Evolutionary conservation across 306 rosid species (phyloP).

Genomic region (Vigna reflexopilosa): DNA sequence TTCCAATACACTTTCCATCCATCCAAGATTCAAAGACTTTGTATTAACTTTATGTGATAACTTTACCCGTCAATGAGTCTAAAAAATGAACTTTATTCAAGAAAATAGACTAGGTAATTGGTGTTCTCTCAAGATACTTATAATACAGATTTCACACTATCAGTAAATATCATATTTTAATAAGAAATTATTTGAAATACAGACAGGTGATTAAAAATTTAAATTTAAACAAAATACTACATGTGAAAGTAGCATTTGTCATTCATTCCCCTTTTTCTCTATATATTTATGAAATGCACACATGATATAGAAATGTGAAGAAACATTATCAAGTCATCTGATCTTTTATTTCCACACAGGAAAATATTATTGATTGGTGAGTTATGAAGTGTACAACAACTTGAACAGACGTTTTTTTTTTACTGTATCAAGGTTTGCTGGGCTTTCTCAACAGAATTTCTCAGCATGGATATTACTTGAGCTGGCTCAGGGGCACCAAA

Average conservation of each 20-base stretch:
- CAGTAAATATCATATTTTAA: neutral
- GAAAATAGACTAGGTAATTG: neutral
- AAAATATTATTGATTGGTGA: constrained; percentile 22
- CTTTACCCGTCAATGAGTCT: neutral
- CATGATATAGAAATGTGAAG: neutral
- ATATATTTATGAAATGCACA: constrained; percentile 28
- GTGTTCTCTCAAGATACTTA: no score
- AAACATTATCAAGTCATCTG: constrained; percentile 29
- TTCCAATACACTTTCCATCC: neutral
- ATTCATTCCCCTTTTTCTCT: constrained; percentile 9
- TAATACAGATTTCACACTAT: no score
- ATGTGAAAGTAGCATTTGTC: neutral
- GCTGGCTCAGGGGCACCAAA: constrained; percentile 91
- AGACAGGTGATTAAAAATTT: constrained; percentile 3
- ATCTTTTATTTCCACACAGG: constrained; percentile 37
- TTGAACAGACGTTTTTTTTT: constrained; percentile 8
- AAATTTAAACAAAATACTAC: neutral
- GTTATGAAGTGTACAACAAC: constrained; percentile 11
- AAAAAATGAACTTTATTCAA: neutral
- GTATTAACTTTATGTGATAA: neutral
- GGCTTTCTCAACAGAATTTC: constrained; percentile 67
- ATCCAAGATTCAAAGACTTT: constrained; percentile 18
- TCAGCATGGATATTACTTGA: constrained; percentile 74
- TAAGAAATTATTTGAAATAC: neutral
- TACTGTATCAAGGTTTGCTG: constrained; percentile 51